Evolutionary conservation across 805 yeast species (phyloP), one percentile per base, ranked within the genome.

Genomic region (Hagleromyces aurorensis): DNA sequence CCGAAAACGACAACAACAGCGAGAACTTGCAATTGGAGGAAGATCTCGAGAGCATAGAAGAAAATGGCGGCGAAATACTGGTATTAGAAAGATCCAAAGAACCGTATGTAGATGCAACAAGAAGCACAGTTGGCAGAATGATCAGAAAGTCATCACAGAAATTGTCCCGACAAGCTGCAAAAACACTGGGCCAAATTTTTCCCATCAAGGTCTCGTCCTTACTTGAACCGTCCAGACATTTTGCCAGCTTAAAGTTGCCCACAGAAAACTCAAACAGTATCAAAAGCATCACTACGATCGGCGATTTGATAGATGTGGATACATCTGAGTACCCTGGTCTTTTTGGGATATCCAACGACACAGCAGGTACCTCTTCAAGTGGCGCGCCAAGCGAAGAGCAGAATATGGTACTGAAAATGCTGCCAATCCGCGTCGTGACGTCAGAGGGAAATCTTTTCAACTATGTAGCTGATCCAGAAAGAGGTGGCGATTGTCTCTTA

Each of bases 401-500:
- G n/a, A n/a, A n/a, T n/a, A n/a, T n/a, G n/a, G n/a, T n/a, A 3
- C 33, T 61, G 23, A 61, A 63, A 35, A 66, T 67, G 33, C 57
- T 55, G 7, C 53, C 59, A 3, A 38, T 75, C 9, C 68, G 75
- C 34, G 89, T 86, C 5, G 83, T 84, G 3, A 83, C 94, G 1
- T 69, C 79, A 0, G 82, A 76, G 33, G 97, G 97, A 0, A 72
- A 70, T 41, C 79, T 82, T 42, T 80, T 78, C 46, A 82, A 80
- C 29, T 89, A 84, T 54, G 78, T 78, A 2, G 60, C 89, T 18
- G 91, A 85, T 38, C 78, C 91, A 0, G 93, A 78, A 37, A 60
- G 87, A 31, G 97, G 97, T 1, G 98, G 98, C 2, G 96, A 87
- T 50, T 89, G 97, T 57, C 72, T 79, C 21, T 61, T 85, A 37